These are phyloP conservation scores for Volvox carteri DNA, from an alignment of 163 green algal genomes.

Conservation along the genomic window DNA sequence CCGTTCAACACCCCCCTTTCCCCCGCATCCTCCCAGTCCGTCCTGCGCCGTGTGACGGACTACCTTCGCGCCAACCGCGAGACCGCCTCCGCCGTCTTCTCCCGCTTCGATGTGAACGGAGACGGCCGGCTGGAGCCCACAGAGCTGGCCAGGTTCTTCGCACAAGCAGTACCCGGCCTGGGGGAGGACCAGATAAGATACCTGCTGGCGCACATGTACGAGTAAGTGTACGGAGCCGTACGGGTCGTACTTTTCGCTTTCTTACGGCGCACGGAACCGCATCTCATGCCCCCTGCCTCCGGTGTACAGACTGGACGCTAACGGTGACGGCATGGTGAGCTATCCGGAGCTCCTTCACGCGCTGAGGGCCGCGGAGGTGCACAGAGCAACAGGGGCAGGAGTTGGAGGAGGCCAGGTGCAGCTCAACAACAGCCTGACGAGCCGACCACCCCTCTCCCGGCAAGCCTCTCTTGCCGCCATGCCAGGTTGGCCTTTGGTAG, in stretches of 20 bases:
- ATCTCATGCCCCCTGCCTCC: not conserved
- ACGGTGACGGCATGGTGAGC: slow-evolving; percentile 53
- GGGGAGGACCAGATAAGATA: slow-evolving; percentile 22
- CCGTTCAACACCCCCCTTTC: not conserved
- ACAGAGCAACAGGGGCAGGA: not conserved
- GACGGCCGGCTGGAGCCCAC: slow-evolving; percentile 54
- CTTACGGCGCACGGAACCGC: not conserved
- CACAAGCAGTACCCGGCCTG: not conserved
- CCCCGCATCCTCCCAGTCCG: not conserved
- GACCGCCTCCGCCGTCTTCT: slow-evolving; percentile 11
- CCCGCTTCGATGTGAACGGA: slow-evolving; percentile 48
- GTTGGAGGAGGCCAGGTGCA: not conserved
- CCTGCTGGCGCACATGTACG: slow-evolving; percentile 47
- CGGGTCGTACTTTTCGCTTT: not conserved
- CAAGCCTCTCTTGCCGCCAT: slow-evolving; percentile 5
- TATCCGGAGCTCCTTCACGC: slow-evolving; percentile 47
- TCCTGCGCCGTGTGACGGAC: slow-evolving; percentile 29
- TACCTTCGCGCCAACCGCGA: slow-evolving; percentile 38
- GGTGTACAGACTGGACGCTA: slow-evolving; percentile 45
- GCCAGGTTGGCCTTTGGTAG: not conserved
- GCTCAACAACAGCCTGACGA: no score
- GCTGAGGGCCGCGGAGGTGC: slow-evolving; percentile 20
- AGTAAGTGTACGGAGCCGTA: not conserved
- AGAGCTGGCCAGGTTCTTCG: slow-evolving; percentile 53
- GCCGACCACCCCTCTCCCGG: slow-evolving; percentile 1